phyloP scores from a whole-genome alignment of 495 filamentous ascomycete species.

The Aspergillus coremiiformis region DNA sequence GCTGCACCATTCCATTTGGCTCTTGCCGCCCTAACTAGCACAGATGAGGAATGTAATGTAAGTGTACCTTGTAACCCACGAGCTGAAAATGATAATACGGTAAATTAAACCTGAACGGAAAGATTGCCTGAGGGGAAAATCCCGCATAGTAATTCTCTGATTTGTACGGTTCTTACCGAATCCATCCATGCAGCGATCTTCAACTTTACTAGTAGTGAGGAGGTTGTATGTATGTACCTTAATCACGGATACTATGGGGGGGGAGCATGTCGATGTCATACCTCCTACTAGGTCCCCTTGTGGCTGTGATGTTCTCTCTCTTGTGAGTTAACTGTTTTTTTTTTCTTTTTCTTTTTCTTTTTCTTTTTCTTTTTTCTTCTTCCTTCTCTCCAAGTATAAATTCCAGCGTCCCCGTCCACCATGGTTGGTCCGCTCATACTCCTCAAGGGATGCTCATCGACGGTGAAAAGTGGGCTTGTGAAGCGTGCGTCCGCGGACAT shows the following conservation, averaged over 20 bases:
- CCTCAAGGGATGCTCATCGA: constrained; percentile 63
- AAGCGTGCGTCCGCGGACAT: constrained; percentile 88
- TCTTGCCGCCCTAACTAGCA: constrained; percentile 12
- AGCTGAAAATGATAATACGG: not conserved
- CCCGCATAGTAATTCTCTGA: constrained; percentile 4
- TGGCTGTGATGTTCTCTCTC: not conserved
- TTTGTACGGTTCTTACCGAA: not conserved
- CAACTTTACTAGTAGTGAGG: not conserved
- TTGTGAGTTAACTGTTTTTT: not conserved
- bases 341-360: not conserved
- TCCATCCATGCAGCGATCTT: constrained; percentile 9
- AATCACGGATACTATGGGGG: too few species aligned
- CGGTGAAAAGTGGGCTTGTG: constrained; percentile 84
- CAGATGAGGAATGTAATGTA: constrained; percentile 12
- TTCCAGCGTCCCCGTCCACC: not conserved
- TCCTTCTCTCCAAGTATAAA: not conserved
- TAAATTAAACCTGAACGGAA: not conserved
- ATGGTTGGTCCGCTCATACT: not conserved
- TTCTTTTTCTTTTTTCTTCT: not conserved
- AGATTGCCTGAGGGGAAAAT: constrained; percentile 2
- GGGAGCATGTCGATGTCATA: not conserved
- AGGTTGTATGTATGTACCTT: too few species aligned
- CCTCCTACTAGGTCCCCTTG: not conserved
- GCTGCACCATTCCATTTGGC: constrained; percentile 6
- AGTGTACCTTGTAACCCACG: not conserved